A percentile compares a stretch with the other conserved stretches of the same genome.
phyloP scores from a whole-genome alignment of 1,139 yeast genomes.

The Meyerozyma elateridarum region DNA sequence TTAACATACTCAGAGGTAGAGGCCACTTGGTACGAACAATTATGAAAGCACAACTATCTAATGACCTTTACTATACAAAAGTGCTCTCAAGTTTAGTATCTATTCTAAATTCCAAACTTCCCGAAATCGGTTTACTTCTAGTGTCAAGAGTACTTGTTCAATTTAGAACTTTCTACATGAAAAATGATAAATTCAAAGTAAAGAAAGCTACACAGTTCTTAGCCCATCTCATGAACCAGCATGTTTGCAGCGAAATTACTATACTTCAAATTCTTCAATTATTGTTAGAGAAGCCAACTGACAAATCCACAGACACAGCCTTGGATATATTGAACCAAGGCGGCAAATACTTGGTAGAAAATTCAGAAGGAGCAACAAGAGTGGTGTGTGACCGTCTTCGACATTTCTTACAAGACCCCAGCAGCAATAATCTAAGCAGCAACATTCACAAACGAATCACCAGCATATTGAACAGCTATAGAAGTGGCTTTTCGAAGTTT shows the following conservation, averaged over 20 bases:
- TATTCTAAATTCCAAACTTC: constrained; percentile 62
- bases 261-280: constrained; percentile 61
- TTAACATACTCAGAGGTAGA: constrained; percentile 55
- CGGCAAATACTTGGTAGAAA: constrained; percentile 20
- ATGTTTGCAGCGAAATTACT: constrained; percentile 60
- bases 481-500: constrained; percentile 41
- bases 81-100: constrained; percentile 57
- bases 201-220: constrained; percentile 45
- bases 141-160: constrained; percentile 51
- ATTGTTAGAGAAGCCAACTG: constrained; percentile 48
- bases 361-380: constrained; percentile 27
- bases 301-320: constrained; percentile 32
- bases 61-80: constrained; percentile 34
- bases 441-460: constrained; percentile 49
- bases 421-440: constrained; percentile 32
- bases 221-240: constrained; percentile 61
- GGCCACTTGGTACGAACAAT: constrained; percentile 56
- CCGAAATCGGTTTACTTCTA: constrained; percentile 62
- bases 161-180: constrained; percentile 52
- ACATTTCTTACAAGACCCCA: constrained; percentile 47
- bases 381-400: constrained; percentile 62
- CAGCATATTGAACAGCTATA: constrained; percentile 47
- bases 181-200: constrained; percentile 43
- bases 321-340: constrained; percentile 21
- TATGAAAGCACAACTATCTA: constrained; percentile 50